A percentile compares a stretch with the other conserved stretches of the same genome.
phyloP scores from a whole-genome alignment of 805 yeast species.

The Myxozyma vanderwaltii region DNA sequence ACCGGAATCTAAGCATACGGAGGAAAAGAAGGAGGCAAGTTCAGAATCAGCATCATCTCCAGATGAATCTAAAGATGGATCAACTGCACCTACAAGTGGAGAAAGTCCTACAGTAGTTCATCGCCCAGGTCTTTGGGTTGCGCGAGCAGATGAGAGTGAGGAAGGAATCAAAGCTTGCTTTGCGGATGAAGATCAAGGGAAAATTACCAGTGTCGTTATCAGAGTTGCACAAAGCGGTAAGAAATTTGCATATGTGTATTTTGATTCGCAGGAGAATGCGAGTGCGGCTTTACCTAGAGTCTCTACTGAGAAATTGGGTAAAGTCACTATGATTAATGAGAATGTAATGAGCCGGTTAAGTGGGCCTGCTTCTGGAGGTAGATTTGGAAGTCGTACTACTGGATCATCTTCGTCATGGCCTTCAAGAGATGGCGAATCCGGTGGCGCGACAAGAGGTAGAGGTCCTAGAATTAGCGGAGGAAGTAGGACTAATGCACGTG shows the following conservation, averaged over 20 bases:
- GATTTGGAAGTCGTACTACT: conserved; percentile 3
- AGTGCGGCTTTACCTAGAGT: conserved; percentile 22
- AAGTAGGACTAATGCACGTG: conserved; percentile 5
- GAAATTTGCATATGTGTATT: conserved; percentile 45
- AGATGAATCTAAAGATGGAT: not conserved
- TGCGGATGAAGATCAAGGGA: conserved; percentile 40
- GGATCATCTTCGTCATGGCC: not conserved
- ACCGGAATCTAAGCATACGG: conserved; percentile 1
- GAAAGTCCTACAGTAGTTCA: conserved; percentile 1
- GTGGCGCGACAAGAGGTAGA: too few species aligned
- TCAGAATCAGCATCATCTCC: conserved; percentile 5
- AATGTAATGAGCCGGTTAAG: not conserved
- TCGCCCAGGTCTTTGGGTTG: conserved; percentile 46
- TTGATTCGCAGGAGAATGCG: conserved; percentile 41
- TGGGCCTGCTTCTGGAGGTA: not conserved
- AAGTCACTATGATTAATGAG: conserved; percentile 24
- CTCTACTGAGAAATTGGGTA: conserved; percentile 23
- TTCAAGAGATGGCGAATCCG: not conserved
- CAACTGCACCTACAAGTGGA: conserved; percentile 7
- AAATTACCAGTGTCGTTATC: conserved; percentile 40
- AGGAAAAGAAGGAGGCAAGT: not conserved
- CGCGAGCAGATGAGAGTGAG: conserved; percentile 43
- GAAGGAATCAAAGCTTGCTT: conserved; percentile 41
- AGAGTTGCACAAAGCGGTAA: conserved; percentile 39
- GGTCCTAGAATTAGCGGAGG: conserved; percentile 11